Base-by-base conservation (phyloP, 2,329 filamentous ascomycete species). In the Cladosporium colombiae region DNA sequence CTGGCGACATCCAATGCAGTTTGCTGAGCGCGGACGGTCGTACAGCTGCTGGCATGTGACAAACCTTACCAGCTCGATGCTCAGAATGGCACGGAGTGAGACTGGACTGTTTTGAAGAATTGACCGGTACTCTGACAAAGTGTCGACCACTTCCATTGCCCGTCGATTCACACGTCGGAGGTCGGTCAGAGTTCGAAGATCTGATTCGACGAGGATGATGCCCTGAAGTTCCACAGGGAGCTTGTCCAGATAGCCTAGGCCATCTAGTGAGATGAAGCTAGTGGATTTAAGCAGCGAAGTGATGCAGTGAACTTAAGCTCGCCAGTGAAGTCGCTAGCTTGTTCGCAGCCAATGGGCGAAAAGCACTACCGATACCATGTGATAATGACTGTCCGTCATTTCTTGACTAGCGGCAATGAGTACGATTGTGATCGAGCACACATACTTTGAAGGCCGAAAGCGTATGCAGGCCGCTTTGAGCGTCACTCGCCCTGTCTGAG, bases 151-250 rank as follows among this genome's bases (percentile, higher is more conserved):
- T 23, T 70, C 58, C 72, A 77, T 77, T 13, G 78, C 76, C 64
- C 68, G 68, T 55, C 68, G 69, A 65, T 77, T 80, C 53, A 80
- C 76, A 56, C 72, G 72, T 57, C 77, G 75, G 62, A 81, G 78
- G 10, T 65, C 40, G 27, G 71, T 74, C 31, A 81, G 71, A 3
- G 76, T 73, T 1, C 64, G 73, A 0, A 80, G 61, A 64, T 79
- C 78, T 14, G 76, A 65, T 14, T 68, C 40, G 10, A 71, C 50
- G 21, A 79, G 72, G n/a, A 75, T 37, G 23, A 72, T 58, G 27
- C 65, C 63, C 40, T 77, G 53, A 13, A 78, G 58, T 68, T 79
- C 73, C 11, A 67, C 13, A 10, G 57, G 57, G 3, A 60, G 16
- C 10, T 14, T 46, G 11, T 49, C 57, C 57, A 60, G 25, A 10